phyloP scores from a whole-genome alignment of 2,329 filamentous ascomycete species.

The Cytospora piceicola region DNA sequence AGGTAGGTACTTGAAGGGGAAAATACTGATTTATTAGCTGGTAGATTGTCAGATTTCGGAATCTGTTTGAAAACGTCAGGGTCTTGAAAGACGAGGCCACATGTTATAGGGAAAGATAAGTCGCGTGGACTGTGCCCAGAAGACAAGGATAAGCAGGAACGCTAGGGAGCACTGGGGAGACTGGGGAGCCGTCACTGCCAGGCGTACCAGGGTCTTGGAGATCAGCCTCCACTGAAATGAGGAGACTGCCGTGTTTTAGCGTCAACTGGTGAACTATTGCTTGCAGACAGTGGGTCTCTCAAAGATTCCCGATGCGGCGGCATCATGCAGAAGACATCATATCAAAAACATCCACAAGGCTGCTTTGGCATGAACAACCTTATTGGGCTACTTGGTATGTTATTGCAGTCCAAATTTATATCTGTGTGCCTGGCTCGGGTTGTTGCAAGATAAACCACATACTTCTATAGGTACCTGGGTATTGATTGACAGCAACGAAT shows the following conservation, averaged over 20 bases:
- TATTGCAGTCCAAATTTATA: no score
- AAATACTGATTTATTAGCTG: not conserved
- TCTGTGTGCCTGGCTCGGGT: no score
- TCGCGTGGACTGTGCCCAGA: constrained; percentile 17
- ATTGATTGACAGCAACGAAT: no score
- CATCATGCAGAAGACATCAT: not conserved
- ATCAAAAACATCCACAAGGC: not conserved
- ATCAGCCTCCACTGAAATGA: not conserved
- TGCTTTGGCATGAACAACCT: not conserved
- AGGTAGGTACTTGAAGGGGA: not conserved
- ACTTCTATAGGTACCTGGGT: no score
- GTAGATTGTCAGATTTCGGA: constrained; percentile 21
- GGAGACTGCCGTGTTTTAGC: not conserved
- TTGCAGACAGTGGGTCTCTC: not conserved
- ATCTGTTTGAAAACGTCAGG: constrained; percentile 27
- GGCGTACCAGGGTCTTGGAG: not conserved
- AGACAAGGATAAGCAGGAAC: constrained; percentile 26
- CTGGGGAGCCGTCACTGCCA: constrained; percentile 14
- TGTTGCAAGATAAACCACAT: no score
- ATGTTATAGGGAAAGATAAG: constrained; percentile 22
- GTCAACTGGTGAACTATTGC: not conserved
- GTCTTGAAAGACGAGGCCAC: constrained; percentile 26
- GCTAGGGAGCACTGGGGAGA: constrained; percentile 16
- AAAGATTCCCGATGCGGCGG: not conserved
- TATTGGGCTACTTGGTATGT: not conserved